Evolutionary conservation across 1,284 basidiomycete genomes (phyloP), one percentile per base, ranked within the genome.

Genomic region (Caloboletus firmus): DNA sequence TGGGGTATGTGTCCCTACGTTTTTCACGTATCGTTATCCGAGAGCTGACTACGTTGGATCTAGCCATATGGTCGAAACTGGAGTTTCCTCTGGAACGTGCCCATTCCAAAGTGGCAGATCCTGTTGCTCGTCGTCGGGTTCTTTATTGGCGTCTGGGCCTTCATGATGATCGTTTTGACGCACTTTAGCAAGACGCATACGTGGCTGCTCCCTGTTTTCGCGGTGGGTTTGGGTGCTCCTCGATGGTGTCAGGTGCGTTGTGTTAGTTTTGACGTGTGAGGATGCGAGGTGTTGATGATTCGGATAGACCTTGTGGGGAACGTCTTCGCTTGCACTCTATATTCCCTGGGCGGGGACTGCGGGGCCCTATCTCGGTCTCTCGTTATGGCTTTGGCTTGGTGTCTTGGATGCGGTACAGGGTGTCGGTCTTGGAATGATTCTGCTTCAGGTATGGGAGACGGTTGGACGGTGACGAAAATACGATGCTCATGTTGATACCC

Each of bases 401-500:
- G 93, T 96, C 36, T 78, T 96, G 45, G 93, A 94, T 70, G 92
- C 93, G 34, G 79, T 96, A 41, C 93, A 96, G 70, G 93, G 93
- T 73, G 93, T 95, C 40, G 93, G 93, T 36, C 76, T 96, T 50
- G 93, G 93, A 62, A 91, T 95, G 90, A 95, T 96, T 67, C 79
- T 96, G 17, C 84, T 96, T 18, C 92, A 94, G 77, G 84, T 85
- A 63, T 30, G 74, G 60, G 36, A 31, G 17, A 12, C 28, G 1
- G 15, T 3, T 11, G 7, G 2, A 37, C 6, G 13, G 18, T 28
- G 15, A 20, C 15, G 43, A 26, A 17, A 2, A 28, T 11, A 45
- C 1, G 51, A 40, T 55, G 37, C 54, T 58, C 32, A 60, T 12
- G 44, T 22, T 36, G 4, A 31, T 36, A 9, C 46, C 6, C 28